Conservation (phyloP, 202 grass and related monocot species). For the Sporobolus alterniflorus region DNA sequence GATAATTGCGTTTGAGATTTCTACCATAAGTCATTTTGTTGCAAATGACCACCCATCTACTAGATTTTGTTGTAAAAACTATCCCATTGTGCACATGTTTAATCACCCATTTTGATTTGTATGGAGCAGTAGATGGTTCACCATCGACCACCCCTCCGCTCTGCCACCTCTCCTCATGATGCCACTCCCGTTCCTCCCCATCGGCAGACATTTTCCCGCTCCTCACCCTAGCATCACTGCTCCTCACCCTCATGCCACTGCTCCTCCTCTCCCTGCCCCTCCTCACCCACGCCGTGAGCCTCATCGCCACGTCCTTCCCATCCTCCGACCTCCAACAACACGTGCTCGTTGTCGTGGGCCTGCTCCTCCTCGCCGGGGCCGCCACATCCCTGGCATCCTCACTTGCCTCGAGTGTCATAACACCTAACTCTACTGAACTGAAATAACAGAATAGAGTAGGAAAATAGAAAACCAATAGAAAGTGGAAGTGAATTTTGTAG, state of each 20-base stretch:
- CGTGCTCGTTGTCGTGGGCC: conserved; percentile 39
- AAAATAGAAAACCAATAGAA: too few relatives aligned
- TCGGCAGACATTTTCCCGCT: conserved; percentile 7
- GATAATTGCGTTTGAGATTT: too few relatives aligned
- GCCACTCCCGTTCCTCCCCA: conserved; percentile 56
- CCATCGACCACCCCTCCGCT: not conserved
- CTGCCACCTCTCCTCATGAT: conserved; percentile 36
- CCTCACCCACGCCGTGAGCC: conserved; percentile 40
- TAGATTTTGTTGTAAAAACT: too few relatives aligned
- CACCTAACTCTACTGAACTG: too few relatives aligned
- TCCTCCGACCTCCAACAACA: conserved; percentile 64
- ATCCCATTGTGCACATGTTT: too few relatives aligned
- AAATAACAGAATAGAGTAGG: too few relatives aligned
- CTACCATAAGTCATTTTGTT: too few relatives aligned
- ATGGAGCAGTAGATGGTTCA: too few relatives aligned
- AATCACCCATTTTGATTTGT: too few relatives aligned
- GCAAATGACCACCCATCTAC: too few relatives aligned
- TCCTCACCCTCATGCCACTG: conserved; percentile 35
- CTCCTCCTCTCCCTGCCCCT: conserved; percentile 47
- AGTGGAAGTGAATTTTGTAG: too few relatives aligned
- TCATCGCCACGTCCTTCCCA: conserved; percentile 47
- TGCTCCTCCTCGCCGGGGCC: conserved; percentile 43
- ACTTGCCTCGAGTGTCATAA: conserved; percentile 25
- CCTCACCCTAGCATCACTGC: conserved; percentile 30
- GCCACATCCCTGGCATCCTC: conserved; percentile 41